phyloP scores from a whole-genome alignment of 768 basidiomycete species.

The Leucocoprinus leucothites region DNA sequence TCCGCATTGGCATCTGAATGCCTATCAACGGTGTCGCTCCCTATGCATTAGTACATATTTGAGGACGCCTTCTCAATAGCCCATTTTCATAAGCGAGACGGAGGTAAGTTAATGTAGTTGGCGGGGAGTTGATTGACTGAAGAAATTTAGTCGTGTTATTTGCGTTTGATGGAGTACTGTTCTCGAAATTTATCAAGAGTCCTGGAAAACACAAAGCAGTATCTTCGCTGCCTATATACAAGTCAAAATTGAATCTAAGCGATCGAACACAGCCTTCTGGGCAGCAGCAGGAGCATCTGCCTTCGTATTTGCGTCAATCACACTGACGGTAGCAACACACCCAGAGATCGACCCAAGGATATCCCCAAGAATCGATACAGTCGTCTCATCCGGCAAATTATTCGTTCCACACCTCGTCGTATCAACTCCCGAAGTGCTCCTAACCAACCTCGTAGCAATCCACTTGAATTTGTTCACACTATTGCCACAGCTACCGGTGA shows the following conservation, averaged over 20 bases:
- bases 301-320: slow-evolving; percentile 41
- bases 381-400: slow-evolving; percentile 40
- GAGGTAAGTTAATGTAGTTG: no score
- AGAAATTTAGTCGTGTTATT: no score
- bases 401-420: slow-evolving; percentile 43
- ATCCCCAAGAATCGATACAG: slow-evolving; percentile 22
- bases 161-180: no score
- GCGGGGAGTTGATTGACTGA: background rate
- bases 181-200: no score
- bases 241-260: slow-evolving; percentile 29
- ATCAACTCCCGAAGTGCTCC: slow-evolving; percentile 31
- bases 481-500: slow-evolving; percentile 32
- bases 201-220: no score
- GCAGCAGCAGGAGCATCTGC: slow-evolving; percentile 37
- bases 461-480: slow-evolving; percentile 34
- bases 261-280: slow-evolving; percentile 35
- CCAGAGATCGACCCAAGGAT: slow-evolving; percentile 19
- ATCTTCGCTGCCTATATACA: background rate
- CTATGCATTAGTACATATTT: no score
- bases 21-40: no score
- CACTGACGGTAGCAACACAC: slow-evolving; percentile 46
- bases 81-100: no score
- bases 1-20: no score
- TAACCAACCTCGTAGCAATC: slow-evolving; percentile 39
- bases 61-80: no score